Percentiles rank a stretch among this genome's conserved stretches.
Evolutionary conservation across 2,329 filamentous ascomycete species (phyloP).

Genomic region (Lachnellula cervina): DNA sequence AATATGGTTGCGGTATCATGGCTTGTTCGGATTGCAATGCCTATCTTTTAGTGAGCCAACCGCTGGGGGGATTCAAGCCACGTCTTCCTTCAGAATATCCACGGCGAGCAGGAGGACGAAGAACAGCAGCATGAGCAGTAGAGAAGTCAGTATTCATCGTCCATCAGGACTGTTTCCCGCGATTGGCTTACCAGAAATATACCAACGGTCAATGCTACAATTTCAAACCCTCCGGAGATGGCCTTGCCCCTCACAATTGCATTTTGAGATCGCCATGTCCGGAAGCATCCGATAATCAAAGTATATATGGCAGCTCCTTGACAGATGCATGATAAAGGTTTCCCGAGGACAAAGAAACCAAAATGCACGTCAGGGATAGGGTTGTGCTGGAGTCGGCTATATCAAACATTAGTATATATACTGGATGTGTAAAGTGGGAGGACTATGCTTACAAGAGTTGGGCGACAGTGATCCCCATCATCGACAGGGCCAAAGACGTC

Average conservation of each 20-base stretch:
- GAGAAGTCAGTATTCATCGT: slow-evolving; percentile 1
- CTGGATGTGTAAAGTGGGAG: slow-evolving; percentile 6
- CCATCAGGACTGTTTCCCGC: neutral
- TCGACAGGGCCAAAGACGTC: slow-evolving; percentile 63
- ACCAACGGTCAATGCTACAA: slow-evolving; percentile 43
- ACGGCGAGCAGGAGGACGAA: slow-evolving; percentile 27
- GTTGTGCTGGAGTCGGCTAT: slow-evolving; percentile 41
- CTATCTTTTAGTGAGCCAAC: slow-evolving; percentile 8
- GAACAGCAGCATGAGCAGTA: slow-evolving; percentile 24
- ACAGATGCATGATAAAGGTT: slow-evolving; percentile 48
- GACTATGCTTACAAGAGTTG: slow-evolving; percentile 55
- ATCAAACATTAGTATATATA: slow-evolving; percentile 32
- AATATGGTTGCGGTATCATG: slow-evolving; percentile 9
- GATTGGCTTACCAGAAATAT: slow-evolving; percentile 43
- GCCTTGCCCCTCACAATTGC: slow-evolving; percentile 54
- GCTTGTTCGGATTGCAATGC: slow-evolving; percentile 12
- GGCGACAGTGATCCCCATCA: slow-evolving; percentile 59
- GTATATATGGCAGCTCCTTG: slow-evolving; percentile 37
- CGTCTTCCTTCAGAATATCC: slow-evolving; percentile 27
- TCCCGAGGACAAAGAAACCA: slow-evolving; percentile 56
- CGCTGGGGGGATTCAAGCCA: neutral
- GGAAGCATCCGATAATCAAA: slow-evolving; percentile 48
- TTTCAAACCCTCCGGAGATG: slow-evolving; percentile 54
- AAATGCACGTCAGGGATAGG: slow-evolving; percentile 36
- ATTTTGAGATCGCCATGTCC: slow-evolving; percentile 58